A percentile compares a stretch with the other conserved stretches of the same genome.
Conservation (phyloP, 2,329 filamentous ascomycete genomes). For the Paraconiothyrium sp. region DNA sequence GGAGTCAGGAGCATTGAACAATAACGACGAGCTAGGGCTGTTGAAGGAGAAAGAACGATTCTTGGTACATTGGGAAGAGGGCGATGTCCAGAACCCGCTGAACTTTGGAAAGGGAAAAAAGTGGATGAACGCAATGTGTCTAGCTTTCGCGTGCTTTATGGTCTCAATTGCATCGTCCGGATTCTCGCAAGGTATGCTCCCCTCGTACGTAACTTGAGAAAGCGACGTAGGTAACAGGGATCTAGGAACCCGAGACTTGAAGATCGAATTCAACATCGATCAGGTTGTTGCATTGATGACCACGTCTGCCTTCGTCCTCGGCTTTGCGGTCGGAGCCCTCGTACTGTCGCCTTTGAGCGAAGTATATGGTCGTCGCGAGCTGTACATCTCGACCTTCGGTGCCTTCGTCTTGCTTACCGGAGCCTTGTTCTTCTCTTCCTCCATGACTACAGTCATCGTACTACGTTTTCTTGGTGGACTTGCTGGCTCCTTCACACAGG, state of each 20-base stretch:
- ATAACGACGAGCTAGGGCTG: background rate
- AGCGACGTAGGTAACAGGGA: background rate
- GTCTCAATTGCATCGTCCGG: slow-evolving; percentile 38
- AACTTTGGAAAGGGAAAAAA: slow-evolving; percentile 60
- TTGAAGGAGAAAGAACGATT: slow-evolving; percentile 6
- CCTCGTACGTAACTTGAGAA: background rate
- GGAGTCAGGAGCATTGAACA: slow-evolving; percentile 1
- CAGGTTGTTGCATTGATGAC: slow-evolving; percentile 36
- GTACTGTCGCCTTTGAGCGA: slow-evolving; percentile 40
- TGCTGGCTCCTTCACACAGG: slow-evolving; percentile 39
- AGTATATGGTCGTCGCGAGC: slow-evolving; percentile 38
- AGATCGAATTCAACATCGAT: slow-evolving; percentile 34
- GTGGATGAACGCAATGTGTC: slow-evolving; percentile 41
- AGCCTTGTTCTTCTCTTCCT: slow-evolving; percentile 36
- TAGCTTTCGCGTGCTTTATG: slow-evolving; percentile 43
- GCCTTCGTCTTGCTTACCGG: slow-evolving; percentile 37
- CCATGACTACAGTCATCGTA: slow-evolving; percentile 34
- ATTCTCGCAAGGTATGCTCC: slow-evolving; percentile 31
- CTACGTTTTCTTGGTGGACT: slow-evolving; percentile 45
- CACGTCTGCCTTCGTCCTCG: slow-evolving; percentile 39
- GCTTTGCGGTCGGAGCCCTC: slow-evolving; percentile 40
- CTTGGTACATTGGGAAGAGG: slow-evolving; percentile 66
- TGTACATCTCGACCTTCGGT: slow-evolving; percentile 31
- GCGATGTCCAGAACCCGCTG: slow-evolving; percentile 63
- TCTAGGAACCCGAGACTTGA: slow-evolving; percentile 35